Evolutionary conservation across 129 eudicot genomes (phyloP), one percentile per base, ranked within the genome.

Genomic region (Chrysanthemum seticuspe): DNA sequence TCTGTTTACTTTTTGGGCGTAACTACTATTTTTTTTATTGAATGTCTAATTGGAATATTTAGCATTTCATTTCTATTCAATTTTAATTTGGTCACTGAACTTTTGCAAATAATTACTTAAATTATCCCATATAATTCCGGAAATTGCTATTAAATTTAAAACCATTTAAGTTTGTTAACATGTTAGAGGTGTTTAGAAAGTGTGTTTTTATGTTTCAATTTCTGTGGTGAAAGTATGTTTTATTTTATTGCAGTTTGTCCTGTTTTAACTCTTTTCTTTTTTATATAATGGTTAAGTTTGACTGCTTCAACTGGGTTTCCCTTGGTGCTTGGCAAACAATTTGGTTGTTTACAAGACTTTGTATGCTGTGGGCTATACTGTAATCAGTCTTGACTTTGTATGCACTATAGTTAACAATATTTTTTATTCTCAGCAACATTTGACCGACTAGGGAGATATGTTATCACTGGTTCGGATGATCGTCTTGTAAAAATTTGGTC

Each of bases 401-500:
- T 71, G 59, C 61, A 77, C 63, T 44, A 55, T 62, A 25, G 27
- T 27, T 29, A 47, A 71, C 56, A 48, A 27, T 40, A 11, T 53
- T 23, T 65, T 78, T 55, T 40, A 23, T 29, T 79, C 75, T 75
- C 92, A 95, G 99, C 99, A 65, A 90, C 82, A 74, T 86, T 95
- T 78, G 99, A 95, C 75, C 91, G 94, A 65, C 70, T 85, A 57
- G 99, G 99, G 79, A 84, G 97, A 89, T 95, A 84, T 78, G 99
- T 95, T 2, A 90, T 95, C 47, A 95, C 99, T 74, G 99, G 99
- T 66, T 90, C 99, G 19, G 99, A 95, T 83, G 99, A 95, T 61
- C 96, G 97, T n/a, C 97, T 95, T 74, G 99, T 95, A 11, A 95
- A 95, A 74, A 86, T 95, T 58, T 95, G 99, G 99, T 95, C 99